Evolutionary conservation across 1,139 yeast species (phyloP), one percentile per base, ranked within the genome.

Genomic region (Nakaseomyces kungkrabaensis): DNA sequence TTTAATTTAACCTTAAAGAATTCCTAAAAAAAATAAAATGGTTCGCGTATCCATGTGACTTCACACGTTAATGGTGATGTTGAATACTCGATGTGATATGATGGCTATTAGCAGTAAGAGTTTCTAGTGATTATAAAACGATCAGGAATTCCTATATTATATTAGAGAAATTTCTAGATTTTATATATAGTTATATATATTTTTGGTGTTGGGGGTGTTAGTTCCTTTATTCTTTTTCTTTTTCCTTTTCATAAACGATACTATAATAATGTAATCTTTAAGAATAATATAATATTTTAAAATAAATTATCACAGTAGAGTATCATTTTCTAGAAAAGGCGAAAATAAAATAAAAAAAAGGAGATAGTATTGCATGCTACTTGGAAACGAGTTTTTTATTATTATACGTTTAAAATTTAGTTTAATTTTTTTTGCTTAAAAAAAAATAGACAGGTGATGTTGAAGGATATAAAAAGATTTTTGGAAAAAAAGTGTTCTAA

Each of bases 361-460:
- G 36, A 33, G 10, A 33, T 33, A 29, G 10, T 27, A 41, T 41
- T 41, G 44, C 34, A 41, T 41, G 44, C 44, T 41, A 41, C 44
- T 41, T 41, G 44, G 44, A 41, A 41, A 41, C 44, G 44, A 41
- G 42, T 41, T 41, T 41, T 41, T 41, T 27, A 27, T 41, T 27
- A 27, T 41, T 27, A 27, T 27, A 27, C 34, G 34, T 41, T 41
- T 27, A 27, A 29, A 27, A 5, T 41, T 41, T 41, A 27, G 33
- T 41, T 41, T 41, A 11, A 27, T 41, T 41, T 38, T 38, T 25
- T 24, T 25, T n/a, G 31, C 17, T 38, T 38, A 38, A 38, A 38
- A 38, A 38, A 38, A 38, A 38, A 38, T 38, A 38, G 43, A 38
- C 43, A 38, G 43, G 43, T 41, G 33, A 27, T 24, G 42, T 34